phyloP scores from a whole-genome alignment of 306 rosid species.

The Pyrus pyrifolia region DNA sequence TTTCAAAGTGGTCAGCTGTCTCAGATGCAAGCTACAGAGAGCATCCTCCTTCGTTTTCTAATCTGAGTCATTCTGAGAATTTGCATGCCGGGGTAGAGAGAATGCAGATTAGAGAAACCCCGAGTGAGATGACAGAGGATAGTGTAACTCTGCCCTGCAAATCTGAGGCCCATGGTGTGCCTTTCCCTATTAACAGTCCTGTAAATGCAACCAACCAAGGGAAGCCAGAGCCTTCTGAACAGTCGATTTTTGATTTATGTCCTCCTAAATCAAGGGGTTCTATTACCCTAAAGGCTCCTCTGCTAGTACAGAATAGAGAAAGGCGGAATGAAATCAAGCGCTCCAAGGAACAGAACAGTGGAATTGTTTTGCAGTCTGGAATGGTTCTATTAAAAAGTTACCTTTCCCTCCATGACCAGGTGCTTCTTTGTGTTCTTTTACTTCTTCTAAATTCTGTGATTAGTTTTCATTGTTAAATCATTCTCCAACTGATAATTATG shows the following conservation, averaged over 20 bases:
- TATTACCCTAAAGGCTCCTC: slow-evolving; percentile 26
- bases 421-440: neutral
- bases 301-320: slow-evolving; percentile 39
- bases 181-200: neutral
- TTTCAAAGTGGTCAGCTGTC: neutral
- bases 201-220: neutral
- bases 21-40: neutral
- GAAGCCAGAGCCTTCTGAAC: slow-evolving; percentile 6
- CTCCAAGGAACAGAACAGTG: slow-evolving; percentile 3
- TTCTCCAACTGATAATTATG: neutral
- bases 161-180: neutral
- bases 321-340: slow-evolving; percentile 29
- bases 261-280: slow-evolving; percentile 1
- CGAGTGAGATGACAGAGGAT: neutral
- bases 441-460: neutral
- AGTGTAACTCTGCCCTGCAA: neutral
- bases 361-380: slow-evolving; percentile 31
- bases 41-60: slow-evolving; percentile 8
- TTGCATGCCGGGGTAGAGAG: neutral
- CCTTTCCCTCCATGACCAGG: slow-evolving; percentile 49
- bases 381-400: slow-evolving; percentile 50
- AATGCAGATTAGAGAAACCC: slow-evolving; percentile 2
- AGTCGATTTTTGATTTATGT: slow-evolving; percentile 48
- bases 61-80: neutral
- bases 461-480: neutral